Evolutionary conservation across 345 rosid species (phyloP).

Genomic region (Excoecaria agallocha): DNA sequence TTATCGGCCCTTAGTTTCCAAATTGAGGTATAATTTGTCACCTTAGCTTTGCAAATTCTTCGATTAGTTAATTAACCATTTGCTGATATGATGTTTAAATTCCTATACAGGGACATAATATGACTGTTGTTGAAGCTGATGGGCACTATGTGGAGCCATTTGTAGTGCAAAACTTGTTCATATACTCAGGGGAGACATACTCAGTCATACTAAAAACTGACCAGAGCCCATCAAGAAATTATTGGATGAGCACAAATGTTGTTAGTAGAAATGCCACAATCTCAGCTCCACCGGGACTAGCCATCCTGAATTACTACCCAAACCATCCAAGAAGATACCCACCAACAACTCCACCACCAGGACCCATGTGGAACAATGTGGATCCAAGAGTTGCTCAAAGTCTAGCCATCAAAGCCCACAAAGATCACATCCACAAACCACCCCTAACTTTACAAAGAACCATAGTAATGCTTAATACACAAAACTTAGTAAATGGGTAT

Average conservation of each 20-base stretch:
- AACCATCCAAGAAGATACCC: conserved; percentile 47
- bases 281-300: conserved; percentile 50
- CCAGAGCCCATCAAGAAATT: conserved; percentile 54
- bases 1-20: conserved; percentile 75
- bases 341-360: conserved; percentile 37
- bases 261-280: conserved; percentile 49
- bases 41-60: background rate
- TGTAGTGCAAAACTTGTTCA: conserved; percentile 60
- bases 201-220: conserved; percentile 59
- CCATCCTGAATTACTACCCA: conserved; percentile 55
- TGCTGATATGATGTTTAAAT: background rate
- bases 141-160: conserved; percentile 76
- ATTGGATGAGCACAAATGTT: conserved; percentile 59
- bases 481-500: conserved; percentile 40
- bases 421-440: conserved; percentile 38
- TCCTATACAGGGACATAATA: conserved; percentile 50
- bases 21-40: conserved; percentile 44
- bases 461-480: conserved; percentile 59
- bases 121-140: conserved; percentile 82
- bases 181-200: conserved; percentile 77
- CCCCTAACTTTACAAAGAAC: conserved; percentile 46
- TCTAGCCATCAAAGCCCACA: conserved; percentile 47
- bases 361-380: conserved; percentile 47
- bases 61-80: background rate
- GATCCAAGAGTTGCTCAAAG: conserved; percentile 47